Conservation (phyloP, 2,329 filamentous ascomycete genomes). For the Daldinia sp. region DNA sequence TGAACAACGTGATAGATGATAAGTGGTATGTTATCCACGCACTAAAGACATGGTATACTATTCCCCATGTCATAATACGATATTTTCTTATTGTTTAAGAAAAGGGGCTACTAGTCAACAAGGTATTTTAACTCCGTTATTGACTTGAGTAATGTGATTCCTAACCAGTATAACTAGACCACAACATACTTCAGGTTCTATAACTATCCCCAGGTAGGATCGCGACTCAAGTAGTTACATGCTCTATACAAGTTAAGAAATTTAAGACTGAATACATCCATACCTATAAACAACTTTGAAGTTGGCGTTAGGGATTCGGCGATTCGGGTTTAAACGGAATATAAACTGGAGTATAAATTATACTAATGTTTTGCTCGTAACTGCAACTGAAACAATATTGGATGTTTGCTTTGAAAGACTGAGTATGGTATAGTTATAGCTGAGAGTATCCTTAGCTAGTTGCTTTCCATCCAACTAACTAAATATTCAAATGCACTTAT, state of each 20-base stretch:
- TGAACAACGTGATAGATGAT: conserved; percentile 13
- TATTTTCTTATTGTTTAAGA: background rate
- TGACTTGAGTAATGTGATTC: background rate
- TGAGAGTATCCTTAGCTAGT: background rate
- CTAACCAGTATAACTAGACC: too few species aligned
- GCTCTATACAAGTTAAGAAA: too few species aligned
- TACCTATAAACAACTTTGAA: too few species aligned
- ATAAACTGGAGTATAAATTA: background rate
- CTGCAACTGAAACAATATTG: background rate
- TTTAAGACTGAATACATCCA: too few species aligned
- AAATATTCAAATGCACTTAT: background rate
- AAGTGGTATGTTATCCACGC: conserved; percentile 9
- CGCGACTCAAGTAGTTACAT: too few species aligned
- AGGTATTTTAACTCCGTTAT: background rate
- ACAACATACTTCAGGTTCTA: background rate
- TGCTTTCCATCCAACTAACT: background rate
- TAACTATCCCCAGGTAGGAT: background rate
- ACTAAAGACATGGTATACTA: background rate
- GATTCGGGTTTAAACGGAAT: background rate
- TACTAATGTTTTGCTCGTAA: background rate
- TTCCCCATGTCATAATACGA: background rate
- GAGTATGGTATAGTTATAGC: background rate
- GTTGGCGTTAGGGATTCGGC: background rate
- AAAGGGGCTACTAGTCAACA: background rate
- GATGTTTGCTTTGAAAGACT: background rate